A percentile compares a stretch with the other conserved stretches of the same genome.
phyloP scores from a whole-genome alignment of 2,329 filamentous ascomycete genomes.

The Trichoderma afroharzianum region DNA sequence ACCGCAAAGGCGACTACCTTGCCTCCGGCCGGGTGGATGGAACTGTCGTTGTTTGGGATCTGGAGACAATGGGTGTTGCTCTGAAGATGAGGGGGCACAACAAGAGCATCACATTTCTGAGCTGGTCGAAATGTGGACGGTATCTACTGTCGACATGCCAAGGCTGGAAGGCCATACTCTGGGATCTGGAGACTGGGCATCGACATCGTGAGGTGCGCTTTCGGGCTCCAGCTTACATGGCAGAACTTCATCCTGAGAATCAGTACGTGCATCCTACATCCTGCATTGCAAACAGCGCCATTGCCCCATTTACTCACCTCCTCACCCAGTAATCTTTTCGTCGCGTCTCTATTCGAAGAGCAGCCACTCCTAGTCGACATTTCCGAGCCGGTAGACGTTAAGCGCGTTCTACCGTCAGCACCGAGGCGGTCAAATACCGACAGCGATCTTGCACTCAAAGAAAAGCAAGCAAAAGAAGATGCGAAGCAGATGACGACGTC shows the following conservation, averaged over 20 bases:
- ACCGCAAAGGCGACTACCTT: slow-evolving; percentile 88
- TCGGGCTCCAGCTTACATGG: slow-evolving; percentile 90
- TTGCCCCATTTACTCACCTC: slow-evolving; percentile 16
- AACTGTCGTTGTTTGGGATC: slow-evolving; percentile 91
- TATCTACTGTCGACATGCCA: slow-evolving; percentile 91
- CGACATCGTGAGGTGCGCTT: slow-evolving; percentile 83
- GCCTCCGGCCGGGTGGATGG: slow-evolving; percentile 93
- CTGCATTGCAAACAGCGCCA: neutral
- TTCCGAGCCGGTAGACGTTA: slow-evolving; percentile 63
- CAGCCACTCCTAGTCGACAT: slow-evolving; percentile 85
- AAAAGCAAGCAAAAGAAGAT: slow-evolving; percentile 87
- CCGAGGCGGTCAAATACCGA: slow-evolving; percentile 72
- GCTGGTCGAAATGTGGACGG: slow-evolving; percentile 88
- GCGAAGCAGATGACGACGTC: slow-evolving; percentile 94
- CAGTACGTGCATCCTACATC: slow-evolving; percentile 52
- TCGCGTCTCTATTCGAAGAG: slow-evolving; percentile 90
- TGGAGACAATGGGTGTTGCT: slow-evolving; percentile 95
- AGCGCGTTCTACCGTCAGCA: slow-evolving; percentile 74
- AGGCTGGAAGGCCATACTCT: slow-evolving; percentile 94
- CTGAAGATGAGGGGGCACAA: slow-evolving; percentile 92
- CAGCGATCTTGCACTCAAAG: slow-evolving; percentile 64
- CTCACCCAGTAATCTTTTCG: slow-evolving; percentile 67
- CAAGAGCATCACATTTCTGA: slow-evolving; percentile 87
- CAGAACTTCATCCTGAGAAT: slow-evolving; percentile 87
- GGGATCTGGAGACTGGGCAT: slow-evolving; percentile 74